Conservation (phyloP, 345 rosid species). For the Turnera subulata region DNA sequence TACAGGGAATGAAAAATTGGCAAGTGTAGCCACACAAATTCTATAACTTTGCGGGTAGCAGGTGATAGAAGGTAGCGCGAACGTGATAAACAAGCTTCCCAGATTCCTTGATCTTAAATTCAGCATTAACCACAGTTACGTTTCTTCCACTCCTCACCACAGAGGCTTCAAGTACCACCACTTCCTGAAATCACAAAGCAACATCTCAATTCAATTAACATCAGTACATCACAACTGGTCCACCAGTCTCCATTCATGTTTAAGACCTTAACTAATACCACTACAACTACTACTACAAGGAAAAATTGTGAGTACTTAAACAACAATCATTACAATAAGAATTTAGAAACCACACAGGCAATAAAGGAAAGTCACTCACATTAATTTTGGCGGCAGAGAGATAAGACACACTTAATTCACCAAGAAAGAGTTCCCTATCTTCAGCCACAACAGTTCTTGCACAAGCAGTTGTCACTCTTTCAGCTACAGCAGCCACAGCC, state of each 20-base stretch:
- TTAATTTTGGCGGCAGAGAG: conserved; percentile 18
- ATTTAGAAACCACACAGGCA: too few relatives aligned
- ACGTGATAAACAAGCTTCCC: conserved; percentile 4
- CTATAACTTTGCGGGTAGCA: conserved; percentile 12
- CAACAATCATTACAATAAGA: too few relatives aligned
- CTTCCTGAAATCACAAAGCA: conserved; percentile 1
- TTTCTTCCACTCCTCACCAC: conserved; percentile 20
- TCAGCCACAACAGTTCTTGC: conserved; percentile 11
- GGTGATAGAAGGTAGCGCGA: conserved; percentile 14
- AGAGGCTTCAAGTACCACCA: conserved; percentile 5
- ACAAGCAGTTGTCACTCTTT: conserved; percentile 1
- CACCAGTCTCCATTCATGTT: too few relatives aligned
- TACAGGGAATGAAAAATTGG: too few relatives aligned
- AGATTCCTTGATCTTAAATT: conserved; percentile 8
- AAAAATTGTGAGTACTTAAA: too few relatives aligned
- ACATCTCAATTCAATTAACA: too few relatives aligned
- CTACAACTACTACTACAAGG: too few relatives aligned
- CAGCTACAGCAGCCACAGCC: conserved; percentile 2
- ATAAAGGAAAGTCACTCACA: conserved; percentile 5
- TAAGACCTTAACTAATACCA: too few relatives aligned
- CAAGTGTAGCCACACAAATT: too few relatives aligned
- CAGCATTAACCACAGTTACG: conserved; percentile 6
- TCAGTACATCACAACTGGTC: too few relatives aligned
- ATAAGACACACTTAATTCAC: conserved; percentile 21
- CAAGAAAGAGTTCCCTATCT: conserved; percentile 18